Base-by-base conservation (phyloP, 805 yeast genomes). In the Barnettozyma californica region DNA sequence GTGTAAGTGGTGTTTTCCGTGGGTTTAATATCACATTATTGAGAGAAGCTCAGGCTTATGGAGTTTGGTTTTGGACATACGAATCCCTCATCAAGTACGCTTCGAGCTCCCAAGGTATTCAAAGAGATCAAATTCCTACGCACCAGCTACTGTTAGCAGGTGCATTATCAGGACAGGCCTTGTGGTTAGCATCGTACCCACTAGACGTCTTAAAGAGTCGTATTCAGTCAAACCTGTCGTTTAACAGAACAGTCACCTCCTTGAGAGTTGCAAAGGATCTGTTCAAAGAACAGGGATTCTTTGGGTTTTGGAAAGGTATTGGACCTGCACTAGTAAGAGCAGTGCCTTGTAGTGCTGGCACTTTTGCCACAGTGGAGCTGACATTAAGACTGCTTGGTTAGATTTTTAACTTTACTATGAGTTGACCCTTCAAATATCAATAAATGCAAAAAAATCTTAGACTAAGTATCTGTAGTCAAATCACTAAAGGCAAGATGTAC, bases 161-260 rank as follows among this genome's bases (percentile, higher is more conserved):
- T 54, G 98, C 95, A 1, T 68, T 84, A 31, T 91, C 97, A 1
- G 99, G 99, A 25, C 84, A 90, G 57, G 77, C 90, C 2, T 59
- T 92, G 69, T 92, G 99, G 99, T 64, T 81, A 14, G 74, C 84
- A 21, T 77, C 83, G 14, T 92, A 91, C 63, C 99, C 98, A 13
- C 69, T 91, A 23, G 99, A 94, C 66, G 94, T 94, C 3, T 70
- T 94, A 60, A 94, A 94, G 71, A 87, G 97, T 26, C 82, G 83
- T 51, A 71, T 92, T 65, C 99, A 94, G 68, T 78, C 85, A 49
- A 83, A 80, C 55, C 21, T 49, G 10, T 60, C 61, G 9, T 78
- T 80, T 57, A 80, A 77, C 0, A 35, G 54, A 0, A 59, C 57
- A 8, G 69, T 77, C 8, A 80, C 75, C 13, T 63, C 73, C 1